Evolutionary conservation across 1,139 yeast genomes (phyloP).

Genomic region (Yarrowia galli): DNA sequence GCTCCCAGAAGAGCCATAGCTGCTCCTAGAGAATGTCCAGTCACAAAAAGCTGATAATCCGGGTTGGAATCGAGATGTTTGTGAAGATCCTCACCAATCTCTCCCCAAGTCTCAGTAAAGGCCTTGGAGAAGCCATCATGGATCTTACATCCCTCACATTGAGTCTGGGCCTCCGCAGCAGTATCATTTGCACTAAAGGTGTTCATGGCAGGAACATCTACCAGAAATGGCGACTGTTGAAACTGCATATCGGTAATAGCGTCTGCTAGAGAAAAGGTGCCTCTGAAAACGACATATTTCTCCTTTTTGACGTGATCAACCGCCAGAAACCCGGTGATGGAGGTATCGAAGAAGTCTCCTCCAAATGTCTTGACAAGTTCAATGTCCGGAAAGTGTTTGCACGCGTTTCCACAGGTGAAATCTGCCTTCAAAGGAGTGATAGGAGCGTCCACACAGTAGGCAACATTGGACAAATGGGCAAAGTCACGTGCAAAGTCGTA

Average conservation of each 20-base stretch:
- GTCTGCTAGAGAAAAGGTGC: slow-evolving; percentile 64
- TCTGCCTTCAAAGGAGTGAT: slow-evolving; percentile 39
- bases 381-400: slow-evolving; percentile 41
- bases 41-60: slow-evolving; percentile 59
- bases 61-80: slow-evolving; percentile 53
- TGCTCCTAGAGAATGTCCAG: slow-evolving; percentile 80
- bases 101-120: slow-evolving; percentile 51
- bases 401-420: slow-evolving; percentile 41
- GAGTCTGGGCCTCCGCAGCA: slow-evolving; percentile 42
- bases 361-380: slow-evolving; percentile 40
- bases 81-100: slow-evolving; percentile 49
- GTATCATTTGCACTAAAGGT: slow-evolving; percentile 42
- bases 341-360: slow-evolving; percentile 35
- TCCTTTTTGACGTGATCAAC: slow-evolving; percentile 53
- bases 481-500: slow-evolving; percentile 13
- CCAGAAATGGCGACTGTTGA: slow-evolving; percentile 48
- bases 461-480: slow-evolving; percentile 21
- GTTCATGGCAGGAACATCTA: slow-evolving; percentile 51
- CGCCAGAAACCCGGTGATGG: slow-evolving; percentile 52
- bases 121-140: slow-evolving; percentile 62
- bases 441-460: slow-evolving; percentile 26
- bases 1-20: slow-evolving; percentile 71
- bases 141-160: slow-evolving; percentile 60
- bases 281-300: slow-evolving; percentile 60
- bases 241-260: slow-evolving; percentile 62